phyloP scores from a whole-genome alignment of 192 early-diverging fungal genomes.

The Coemansia sp. region DNA sequence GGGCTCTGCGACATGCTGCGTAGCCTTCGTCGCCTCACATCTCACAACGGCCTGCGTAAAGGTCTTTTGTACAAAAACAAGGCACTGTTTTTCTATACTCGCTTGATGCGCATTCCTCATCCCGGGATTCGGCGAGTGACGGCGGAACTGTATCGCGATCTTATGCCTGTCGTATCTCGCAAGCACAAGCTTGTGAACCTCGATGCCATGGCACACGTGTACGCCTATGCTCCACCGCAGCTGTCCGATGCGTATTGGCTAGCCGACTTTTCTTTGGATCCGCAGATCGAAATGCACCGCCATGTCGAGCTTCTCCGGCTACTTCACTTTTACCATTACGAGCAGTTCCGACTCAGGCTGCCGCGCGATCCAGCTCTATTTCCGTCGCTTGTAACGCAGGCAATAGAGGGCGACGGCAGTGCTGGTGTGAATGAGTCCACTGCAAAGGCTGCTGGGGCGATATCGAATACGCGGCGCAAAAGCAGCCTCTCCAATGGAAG shows the following conservation, averaged over 20 bases:
- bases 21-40: conserved; percentile 33
- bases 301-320: conserved; percentile 45
- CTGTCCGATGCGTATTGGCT: conserved; percentile 37
- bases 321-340: conserved; percentile 39
- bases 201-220: conserved; percentile 27
- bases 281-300: conserved; percentile 49
- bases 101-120: conserved; percentile 7
- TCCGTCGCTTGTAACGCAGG: conserved; percentile 38
- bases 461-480: not conserved
- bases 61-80: conserved; percentile 49
- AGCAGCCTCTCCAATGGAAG: not conserved
- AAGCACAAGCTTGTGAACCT: conserved; percentile 24
- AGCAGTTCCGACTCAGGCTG: conserved; percentile 18
- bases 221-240: conserved; percentile 16
- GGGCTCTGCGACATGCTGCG: conserved; percentile 29
- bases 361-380: conserved; percentile 38
- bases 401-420: not conserved
- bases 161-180: conserved; percentile 37
- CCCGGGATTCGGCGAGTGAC: conserved; percentile 15
- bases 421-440: not conserved
- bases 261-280: conserved; percentile 32
- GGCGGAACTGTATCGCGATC: conserved; percentile 43
- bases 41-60: conserved; percentile 45
- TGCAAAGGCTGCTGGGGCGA: not conserved
- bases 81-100: conserved; percentile 32